Evolutionary conservation across 768 basidiomycete genomes (phyloP).

Genomic region (Leucocoprinus sp.): DNA sequence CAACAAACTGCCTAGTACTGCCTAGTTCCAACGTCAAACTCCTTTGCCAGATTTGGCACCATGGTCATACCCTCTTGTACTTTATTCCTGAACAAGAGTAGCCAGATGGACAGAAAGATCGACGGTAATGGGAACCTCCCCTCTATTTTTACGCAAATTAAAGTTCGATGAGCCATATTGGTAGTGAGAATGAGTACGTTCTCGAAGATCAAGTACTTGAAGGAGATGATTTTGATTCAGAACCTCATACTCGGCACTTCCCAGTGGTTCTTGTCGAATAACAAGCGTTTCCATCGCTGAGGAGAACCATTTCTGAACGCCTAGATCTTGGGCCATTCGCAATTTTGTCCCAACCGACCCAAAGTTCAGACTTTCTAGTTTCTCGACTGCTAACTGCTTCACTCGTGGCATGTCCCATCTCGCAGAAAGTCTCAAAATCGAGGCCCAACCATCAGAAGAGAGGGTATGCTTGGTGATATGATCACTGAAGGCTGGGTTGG

Average conservation of each 20-base stretch:
- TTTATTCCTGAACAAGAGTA: not conserved
- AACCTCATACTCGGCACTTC: not conserved
- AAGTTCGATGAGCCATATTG: not conserved
- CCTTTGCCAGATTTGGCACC: too few relatives aligned
- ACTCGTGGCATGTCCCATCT: slow-evolving; percentile 4
- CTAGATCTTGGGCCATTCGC: slow-evolving; percentile 5
- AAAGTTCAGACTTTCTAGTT: not conserved
- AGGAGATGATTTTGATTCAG: not conserved
- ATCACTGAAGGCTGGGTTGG: not conserved
- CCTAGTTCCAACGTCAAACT: too few relatives aligned
- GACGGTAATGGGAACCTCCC: not conserved
- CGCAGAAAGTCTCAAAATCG: not conserved
- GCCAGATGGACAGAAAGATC: not conserved
- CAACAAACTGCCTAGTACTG: too few relatives aligned
- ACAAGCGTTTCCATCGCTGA: slow-evolving; percentile 1
- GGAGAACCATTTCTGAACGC: slow-evolving; percentile 5
- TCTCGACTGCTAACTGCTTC: not conserved
- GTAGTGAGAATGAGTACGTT: slow-evolving; percentile 2
- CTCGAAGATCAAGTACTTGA: slow-evolving; percentile 8
- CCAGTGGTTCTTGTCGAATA: not conserved
- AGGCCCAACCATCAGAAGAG: slow-evolving; percentile 2
- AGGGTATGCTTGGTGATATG: not conserved
- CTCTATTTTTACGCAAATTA: slow-evolving; percentile 1
- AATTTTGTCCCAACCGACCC: not conserved
- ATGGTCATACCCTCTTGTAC: too few relatives aligned